Percentiles rank a stretch among this genome's conserved stretches.
phyloP scores from a whole-genome alignment of 78 protist genomes.

The Dictyostelium purpureum region DNA sequence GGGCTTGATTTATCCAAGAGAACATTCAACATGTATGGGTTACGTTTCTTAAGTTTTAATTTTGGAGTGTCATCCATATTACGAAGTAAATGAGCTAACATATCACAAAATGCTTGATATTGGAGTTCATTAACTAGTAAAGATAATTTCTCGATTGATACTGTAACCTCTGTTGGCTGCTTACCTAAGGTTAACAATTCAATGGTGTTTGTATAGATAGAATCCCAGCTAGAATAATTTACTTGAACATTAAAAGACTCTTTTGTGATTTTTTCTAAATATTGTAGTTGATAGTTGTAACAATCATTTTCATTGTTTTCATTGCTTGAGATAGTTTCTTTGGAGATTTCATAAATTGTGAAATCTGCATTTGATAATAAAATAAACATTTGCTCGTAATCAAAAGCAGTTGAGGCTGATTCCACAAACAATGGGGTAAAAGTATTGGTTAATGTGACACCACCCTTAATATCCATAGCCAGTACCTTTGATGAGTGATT shows the following conservation, averaged over 20 bases:
- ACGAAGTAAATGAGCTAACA: constrained; percentile 54
- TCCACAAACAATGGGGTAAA: constrained; percentile 9
- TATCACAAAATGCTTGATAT: constrained; percentile 30
- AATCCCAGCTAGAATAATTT: constrained; percentile 29
- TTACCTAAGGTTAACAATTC: not conserved
- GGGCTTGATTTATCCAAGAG: not conserved
- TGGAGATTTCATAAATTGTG: not conserved
- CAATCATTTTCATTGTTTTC: not conserved
- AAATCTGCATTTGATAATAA: not conserved
- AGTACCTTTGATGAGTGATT: not conserved
- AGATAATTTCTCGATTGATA: not conserved
- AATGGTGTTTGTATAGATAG: constrained; percentile 25
- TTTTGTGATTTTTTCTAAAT: not conserved
- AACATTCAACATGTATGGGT: constrained; percentile 19
- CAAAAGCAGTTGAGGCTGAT: not conserved
- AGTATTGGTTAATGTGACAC: not conserved
- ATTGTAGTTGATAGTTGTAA: not conserved
- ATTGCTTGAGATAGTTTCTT: not conserved
- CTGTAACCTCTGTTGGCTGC: constrained; percentile 28
- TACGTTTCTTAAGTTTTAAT: constrained; percentile 9
- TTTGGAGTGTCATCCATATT: constrained; percentile 38
- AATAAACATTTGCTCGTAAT: not conserved
- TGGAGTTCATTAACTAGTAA: not conserved
- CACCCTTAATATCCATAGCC: not conserved
- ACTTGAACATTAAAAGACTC: not conserved